Evolutionary conservation across 2,329 filamentous ascomycete genomes (phyloP), one percentile per base, ranked within the genome.

Genomic region (Aspergillus terreus): DNA sequence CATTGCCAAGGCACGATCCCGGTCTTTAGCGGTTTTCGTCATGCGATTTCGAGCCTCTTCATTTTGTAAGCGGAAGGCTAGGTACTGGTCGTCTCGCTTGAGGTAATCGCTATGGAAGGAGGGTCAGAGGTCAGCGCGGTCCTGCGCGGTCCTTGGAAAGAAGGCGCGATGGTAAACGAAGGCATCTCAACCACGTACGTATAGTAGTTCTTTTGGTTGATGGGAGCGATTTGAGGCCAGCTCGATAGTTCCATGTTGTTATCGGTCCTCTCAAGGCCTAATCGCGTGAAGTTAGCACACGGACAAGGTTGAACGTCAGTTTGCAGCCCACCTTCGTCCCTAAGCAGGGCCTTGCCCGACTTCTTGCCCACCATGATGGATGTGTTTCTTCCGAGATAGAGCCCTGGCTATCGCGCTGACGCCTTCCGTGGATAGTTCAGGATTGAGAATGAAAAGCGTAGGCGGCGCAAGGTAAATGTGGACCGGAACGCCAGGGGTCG

Each of bases 141-240:
- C 11, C 12, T 9, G 59, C 46, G 14, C 43, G 11, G 9, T n/a
- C 11, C 12, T 9, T 12, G 36, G 12, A 11, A 36, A 10, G n/a
- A 25, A 25, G 7, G 12, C 7, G 17, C 7, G n/a, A 10, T 10
- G 21, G 17, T 11, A 19, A 42, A 19, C 10, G 23, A 38, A 11
- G 11, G 14, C 35, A 38, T n/a, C 14, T n/a, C 14, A 11, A 17
- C 14, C 5, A 77, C 85, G 55, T 80, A 94, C 90, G 92, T 96
- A 71, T 96, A 96, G 73, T 99, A 99, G 72, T 99, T 99, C 78
- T 99, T 99, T 72, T 99, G 94, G 70, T 99, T 99, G 74, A 99
- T 99, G 64, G 94, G 90, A 41, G 83, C 81, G 52, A 96, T 85
- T 66, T 94, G 87, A 9, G 94, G 92, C 92, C 94, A 99, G 70